phyloP scores from a whole-genome alignment of 1,139 yeast genomes.

The Citeromyces siamensis region DNA sequence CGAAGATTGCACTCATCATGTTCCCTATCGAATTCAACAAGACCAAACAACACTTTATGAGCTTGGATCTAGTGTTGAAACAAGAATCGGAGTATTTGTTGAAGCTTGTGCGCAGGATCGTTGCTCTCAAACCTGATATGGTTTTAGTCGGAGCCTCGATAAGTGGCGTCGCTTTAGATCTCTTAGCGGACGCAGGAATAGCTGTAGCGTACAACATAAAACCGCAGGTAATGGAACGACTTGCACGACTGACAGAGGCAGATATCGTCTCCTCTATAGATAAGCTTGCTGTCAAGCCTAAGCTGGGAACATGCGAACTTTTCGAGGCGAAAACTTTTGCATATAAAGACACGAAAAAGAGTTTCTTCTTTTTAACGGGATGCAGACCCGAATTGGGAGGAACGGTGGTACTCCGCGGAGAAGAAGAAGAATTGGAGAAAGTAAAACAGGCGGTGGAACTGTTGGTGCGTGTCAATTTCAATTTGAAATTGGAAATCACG shows the following conservation, averaged over 20 bases:
- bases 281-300: constrained; percentile 42
- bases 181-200: constrained; percentile 63
- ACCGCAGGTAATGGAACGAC: constrained; percentile 69
- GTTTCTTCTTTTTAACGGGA: constrained; percentile 70
- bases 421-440: constrained; percentile 41
- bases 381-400: constrained; percentile 68
- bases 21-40: constrained; percentile 87
- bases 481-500: constrained; percentile 71
- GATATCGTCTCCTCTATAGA: constrained; percentile 67
- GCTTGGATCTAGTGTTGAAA: constrained; percentile 72
- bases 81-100: constrained; percentile 82
- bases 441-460: constrained; percentile 76
- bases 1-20: constrained; percentile 71
- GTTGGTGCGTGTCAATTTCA: constrained; percentile 64
- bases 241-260: constrained; percentile 72
- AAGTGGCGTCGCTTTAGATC: constrained; percentile 68
- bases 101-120: constrained; percentile 69
- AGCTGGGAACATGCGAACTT: constrained; percentile 58
- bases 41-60: constrained; percentile 43
- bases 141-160: constrained; percentile 73
- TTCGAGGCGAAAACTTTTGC: constrained; percentile 63
- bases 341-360: constrained; percentile 43
- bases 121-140: constrained; percentile 68
- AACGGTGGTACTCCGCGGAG: constrained; percentile 75
- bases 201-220: constrained; percentile 74